Conservation (phyloP, 2,329 filamentous ascomycete species). For the Ramularia endophylla region DNA sequence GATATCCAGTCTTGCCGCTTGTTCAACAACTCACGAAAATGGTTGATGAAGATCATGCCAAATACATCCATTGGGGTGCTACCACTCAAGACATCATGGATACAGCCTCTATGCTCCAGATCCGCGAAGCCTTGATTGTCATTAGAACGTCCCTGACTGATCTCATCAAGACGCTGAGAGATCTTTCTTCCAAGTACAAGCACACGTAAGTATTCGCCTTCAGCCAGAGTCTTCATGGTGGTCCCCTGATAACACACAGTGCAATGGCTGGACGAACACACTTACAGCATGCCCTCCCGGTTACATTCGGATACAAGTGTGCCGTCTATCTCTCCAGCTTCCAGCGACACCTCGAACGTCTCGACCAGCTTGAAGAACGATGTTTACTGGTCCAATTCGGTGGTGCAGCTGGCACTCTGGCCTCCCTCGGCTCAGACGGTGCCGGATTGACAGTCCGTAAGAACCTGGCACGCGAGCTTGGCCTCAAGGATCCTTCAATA, state of each 20-base stretch:
- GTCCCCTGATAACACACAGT: too few species aligned
- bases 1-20: slow-evolving; percentile 28
- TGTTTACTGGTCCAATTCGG: slow-evolving; percentile 28
- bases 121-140: slow-evolving; percentile 18
- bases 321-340: slow-evolving; percentile 27
- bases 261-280: slow-evolving; percentile 28
- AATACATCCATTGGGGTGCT: slow-evolving; percentile 29
- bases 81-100: slow-evolving; percentile 30
- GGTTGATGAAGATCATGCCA: slow-evolving; percentile 18
- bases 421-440: slow-evolving; percentile 14
- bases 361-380: slow-evolving; percentile 21
- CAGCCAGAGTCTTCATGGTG: too few species aligned
- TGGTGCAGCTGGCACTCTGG: slow-evolving; percentile 30
- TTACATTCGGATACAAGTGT: slow-evolving; percentile 31
- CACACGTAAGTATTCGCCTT: slow-evolving; percentile 8
- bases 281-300: slow-evolving; percentile 29
- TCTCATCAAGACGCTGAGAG: slow-evolving; percentile 11
- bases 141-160: slow-evolving; percentile 13
- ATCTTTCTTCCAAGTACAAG: slow-evolving; percentile 16
- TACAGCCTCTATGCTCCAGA: slow-evolving; percentile 25
- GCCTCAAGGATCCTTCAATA: slow-evolving; percentile 21
- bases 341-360: slow-evolving; percentile 24
- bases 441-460: slow-evolving; percentile 19
- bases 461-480: slow-evolving; percentile 20
- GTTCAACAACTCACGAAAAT: slow-evolving; percentile 24